Evolutionary conservation across 2,329 filamentous ascomycete species (phyloP).

Genomic region (Cladophialophora psammophila): DNA sequence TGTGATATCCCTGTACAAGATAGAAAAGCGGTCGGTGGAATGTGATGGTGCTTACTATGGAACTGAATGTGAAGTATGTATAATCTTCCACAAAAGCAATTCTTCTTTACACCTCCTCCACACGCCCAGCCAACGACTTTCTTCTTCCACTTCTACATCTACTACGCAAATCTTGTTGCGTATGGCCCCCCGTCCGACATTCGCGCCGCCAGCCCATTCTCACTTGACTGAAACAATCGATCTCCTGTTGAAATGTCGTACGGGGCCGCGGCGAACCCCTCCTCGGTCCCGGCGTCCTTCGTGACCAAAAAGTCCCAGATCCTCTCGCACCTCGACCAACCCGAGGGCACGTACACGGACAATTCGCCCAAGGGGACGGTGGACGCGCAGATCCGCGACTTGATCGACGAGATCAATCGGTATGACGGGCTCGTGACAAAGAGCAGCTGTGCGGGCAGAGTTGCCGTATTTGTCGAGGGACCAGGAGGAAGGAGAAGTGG

Average conservation of each 20-base stretch:
- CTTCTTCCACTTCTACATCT: no score
- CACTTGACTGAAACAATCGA: no score
- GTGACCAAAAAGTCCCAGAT: slow-evolving; percentile 73
- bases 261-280: background rate
- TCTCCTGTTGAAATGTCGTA: no score
- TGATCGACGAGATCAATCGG: slow-evolving; percentile 77
- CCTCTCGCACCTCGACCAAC: slow-evolving; percentile 71
- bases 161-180: no score
- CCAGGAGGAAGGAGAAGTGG: slow-evolving; percentile 50
- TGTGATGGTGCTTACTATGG: background rate
- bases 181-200: no score
- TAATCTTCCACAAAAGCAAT: background rate
- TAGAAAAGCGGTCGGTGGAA: background rate
- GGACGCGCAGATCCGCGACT: slow-evolving; percentile 76
- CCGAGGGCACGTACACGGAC: slow-evolving; percentile 77
- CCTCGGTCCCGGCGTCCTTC: slow-evolving; percentile 54
- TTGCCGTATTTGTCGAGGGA: slow-evolving; percentile 89
- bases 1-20: slow-evolving; percentile 12
- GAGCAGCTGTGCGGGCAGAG: slow-evolving; percentile 87
- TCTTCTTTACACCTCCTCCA: background rate
- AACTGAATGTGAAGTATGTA: background rate
- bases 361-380: slow-evolving; percentile 88
- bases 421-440: slow-evolving; percentile 83
- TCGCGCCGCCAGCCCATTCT: no score
- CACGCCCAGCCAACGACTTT: background rate